Evolutionary conservation across 768 basidiomycete species (phyloP).

Genomic region (Lactarius evosmus): DNA sequence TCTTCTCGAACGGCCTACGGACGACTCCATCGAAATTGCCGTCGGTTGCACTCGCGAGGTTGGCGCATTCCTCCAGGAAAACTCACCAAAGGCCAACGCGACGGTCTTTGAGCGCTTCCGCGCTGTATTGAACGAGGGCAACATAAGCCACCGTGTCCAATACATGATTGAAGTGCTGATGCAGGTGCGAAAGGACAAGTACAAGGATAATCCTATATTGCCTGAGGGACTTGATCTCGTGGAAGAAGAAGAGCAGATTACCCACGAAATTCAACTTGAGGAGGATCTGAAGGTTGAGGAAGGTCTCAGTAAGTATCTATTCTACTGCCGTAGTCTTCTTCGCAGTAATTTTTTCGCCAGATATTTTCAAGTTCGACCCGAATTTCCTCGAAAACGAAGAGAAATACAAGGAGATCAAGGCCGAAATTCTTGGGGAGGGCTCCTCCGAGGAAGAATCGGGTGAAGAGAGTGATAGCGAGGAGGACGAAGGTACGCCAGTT

Average conservation of each 20-base stretch:
- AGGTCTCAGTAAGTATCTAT: constrained; percentile 72
- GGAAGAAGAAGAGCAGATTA: constrained; percentile 97
- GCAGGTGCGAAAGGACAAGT: constrained; percentile 98
- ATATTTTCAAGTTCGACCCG: constrained; percentile 93
- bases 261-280: constrained; percentile 88
- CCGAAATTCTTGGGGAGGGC: constrained; percentile 90
- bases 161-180: constrained; percentile 99
- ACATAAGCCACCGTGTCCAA: constrained; percentile 93
- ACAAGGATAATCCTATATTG: constrained; percentile 95
- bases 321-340: neutral
- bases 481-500: constrained; percentile 43
- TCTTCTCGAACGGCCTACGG: constrained; percentile 92
- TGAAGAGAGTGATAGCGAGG: constrained; percentile 57
- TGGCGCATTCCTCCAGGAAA: constrained; percentile 90
- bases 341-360: constrained; percentile 40
- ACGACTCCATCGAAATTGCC: constrained; percentile 97
- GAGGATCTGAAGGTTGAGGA: constrained; percentile 94
- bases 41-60: constrained; percentile 98
- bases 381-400: constrained; percentile 89
- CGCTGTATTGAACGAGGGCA: constrained; percentile 91
- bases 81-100: constrained; percentile 93
- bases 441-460: constrained; percentile 67
- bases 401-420: constrained; percentile 87
- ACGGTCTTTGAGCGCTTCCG: constrained; percentile 95
- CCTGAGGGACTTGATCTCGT: constrained; percentile 95